Base-by-base conservation (phyloP, 805 yeast genomes). In the Candida stauntonica region DNA sequence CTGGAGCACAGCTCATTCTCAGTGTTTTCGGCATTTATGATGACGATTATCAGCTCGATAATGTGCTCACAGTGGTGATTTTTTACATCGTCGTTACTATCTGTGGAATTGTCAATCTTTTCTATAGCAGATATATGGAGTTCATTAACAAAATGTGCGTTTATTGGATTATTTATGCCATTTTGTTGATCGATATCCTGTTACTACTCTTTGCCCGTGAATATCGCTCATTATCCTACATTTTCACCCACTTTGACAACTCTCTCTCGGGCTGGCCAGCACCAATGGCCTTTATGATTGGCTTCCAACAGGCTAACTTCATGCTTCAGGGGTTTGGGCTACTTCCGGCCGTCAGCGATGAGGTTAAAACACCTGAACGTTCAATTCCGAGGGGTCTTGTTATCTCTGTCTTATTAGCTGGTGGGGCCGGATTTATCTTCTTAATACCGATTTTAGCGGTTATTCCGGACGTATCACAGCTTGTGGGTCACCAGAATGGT, bases 291-390 rank as follows among this genome's bases (percentile, higher is more conserved):
- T 85, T 85, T 45, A 62, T 86, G 36, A 76, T 86, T 31, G 93
- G 93, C 0, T 72, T 86, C 41, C 88, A 82, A 59, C 82, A 85
- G 45, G 79, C 88, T 1, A 78, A 84, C 23, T 82, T 83, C 60
- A 84, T 91, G 17, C 67, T 85, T 54, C 86, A 85, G 43, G 95
- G 93, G 1, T 86, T 82, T 58, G 91, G 91, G 19, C 78, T 85
- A 75, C 66, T 86, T 19, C 84, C 86, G 15, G 79, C 91, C 5
- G 74, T 86, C 67, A 78, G 88, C 33, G 95, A 86, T 52, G 95
- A 86, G 60, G 93, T 86, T 13, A 73, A 78, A 45, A 67, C 67
- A 17, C 91, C 95, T 0, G 93, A 86, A 54, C 72, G 64, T 39
- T 79, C 77, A 36, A 80, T 86, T 51, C 88, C 95, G 13, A 72